Base-by-base conservation (phyloP, 495 filamentous ascomycete species). In the Mytilinidion resinicola region DNA sequence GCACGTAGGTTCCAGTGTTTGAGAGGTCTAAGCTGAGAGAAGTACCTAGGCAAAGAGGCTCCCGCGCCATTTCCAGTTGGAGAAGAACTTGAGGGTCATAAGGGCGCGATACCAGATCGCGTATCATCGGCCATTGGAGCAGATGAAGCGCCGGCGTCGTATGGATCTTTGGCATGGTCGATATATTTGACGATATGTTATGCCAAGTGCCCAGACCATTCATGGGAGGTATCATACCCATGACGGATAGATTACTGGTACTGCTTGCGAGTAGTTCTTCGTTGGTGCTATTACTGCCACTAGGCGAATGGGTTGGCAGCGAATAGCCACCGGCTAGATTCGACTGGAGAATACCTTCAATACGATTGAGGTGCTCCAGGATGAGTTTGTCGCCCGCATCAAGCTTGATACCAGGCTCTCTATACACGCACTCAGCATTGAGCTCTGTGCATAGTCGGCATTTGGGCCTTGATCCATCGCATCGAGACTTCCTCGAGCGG, bases 341-440 rank as follows among this genome's bases (percentile, higher is more conserved):
- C 44, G 84, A 82, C 68, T 90, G 87, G 11, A 92, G 81, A 15
- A 91, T 72, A 39, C 81, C 85, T 71, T 92, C 88, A 56, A 92
- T 91, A 21, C 87, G 80, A 57, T 78, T 79, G 25, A 92, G 74
- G 48, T 85, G 84, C 63, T 91, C 88, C 20, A 92, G 75, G 56
- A 92, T 92, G 41, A 91, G 80, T 68, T 89, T 91, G 71, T 91
- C 88, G 55, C 88, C 88, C 33, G 88, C 87, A 70, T 91, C 88
- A 30, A 91, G 83, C 70, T 92, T 92, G 73, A 91, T 90, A 4
- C 88, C 88, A 14, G 88, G 88, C 70, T 92, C 88, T 46, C 88
- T 80, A 67, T 92, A 92, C 57, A 89, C 79, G 69, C 88, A 92
- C 58, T 91, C 88, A 14, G 86, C 88, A 59, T 88, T 85, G 41